phyloP scores from a whole-genome alignment of 1,139 yeast species.

The Magnusiomyces ingens region DNA sequence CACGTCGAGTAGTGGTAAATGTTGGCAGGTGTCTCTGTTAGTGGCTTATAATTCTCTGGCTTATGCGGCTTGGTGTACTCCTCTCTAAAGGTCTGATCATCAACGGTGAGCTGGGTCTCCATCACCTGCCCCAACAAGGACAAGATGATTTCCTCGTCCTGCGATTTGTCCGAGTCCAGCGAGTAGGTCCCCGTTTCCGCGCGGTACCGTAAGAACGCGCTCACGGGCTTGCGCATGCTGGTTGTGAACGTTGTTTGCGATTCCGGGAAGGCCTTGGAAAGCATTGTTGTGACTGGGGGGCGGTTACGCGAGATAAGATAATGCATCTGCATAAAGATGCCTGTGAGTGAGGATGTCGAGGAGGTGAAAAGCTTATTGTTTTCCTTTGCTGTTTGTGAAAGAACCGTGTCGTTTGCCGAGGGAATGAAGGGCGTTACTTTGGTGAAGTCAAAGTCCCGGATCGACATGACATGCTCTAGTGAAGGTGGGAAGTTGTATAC shows the following conservation, averaged over 20 bases:
- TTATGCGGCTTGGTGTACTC: constrained; percentile 22
- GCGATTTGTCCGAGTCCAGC: constrained; percentile 63
- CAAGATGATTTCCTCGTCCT: constrained; percentile 64
- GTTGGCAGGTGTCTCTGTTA: constrained; percentile 16
- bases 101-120: constrained; percentile 65
- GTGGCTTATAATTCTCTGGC: constrained; percentile 4
- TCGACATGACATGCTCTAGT: constrained; percentile 55
- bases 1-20: constrained; percentile 66
- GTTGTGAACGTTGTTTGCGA: constrained; percentile 28
- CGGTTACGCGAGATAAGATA: constrained; percentile 56
- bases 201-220: constrained; percentile 38
- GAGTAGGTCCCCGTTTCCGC: constrained; percentile 44
- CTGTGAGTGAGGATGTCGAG: constrained; percentile 86
- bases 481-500: constrained; percentile 63
- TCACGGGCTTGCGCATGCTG: constrained; percentile 39
- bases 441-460: constrained; percentile 61
- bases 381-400: constrained; percentile 44
- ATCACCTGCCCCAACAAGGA: constrained; percentile 72
- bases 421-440: constrained; percentile 53
- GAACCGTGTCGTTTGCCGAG: constrained; percentile 55
- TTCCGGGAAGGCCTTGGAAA: constrained; percentile 42
- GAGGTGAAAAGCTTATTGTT: constrained; percentile 50
- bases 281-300: constrained; percentile 39
- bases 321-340: constrained; percentile 68
- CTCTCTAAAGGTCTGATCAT: constrained; percentile 38